Percentiles rank a stretch among this genome's conserved stretches.
Evolutionary conservation across 140 eudicot species (phyloP).

Genomic region (Bidens hawaiensis): DNA sequence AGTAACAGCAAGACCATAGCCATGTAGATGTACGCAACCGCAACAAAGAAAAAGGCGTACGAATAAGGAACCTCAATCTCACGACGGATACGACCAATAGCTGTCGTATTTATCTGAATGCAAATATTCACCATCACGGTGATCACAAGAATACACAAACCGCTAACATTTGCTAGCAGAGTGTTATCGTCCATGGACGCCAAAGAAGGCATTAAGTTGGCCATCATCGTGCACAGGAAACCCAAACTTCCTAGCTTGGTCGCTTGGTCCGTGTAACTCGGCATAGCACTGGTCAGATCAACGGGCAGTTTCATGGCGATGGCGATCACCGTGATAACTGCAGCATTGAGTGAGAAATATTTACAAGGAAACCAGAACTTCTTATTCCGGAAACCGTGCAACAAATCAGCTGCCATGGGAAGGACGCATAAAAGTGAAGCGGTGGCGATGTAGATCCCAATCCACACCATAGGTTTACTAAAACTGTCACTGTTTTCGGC

Average conservation of each 20-base stretch:
- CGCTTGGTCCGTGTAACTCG: constrained; percentile 15
- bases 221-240: constrained; percentile 28
- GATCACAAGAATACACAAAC: constrained; percentile 32
- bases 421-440: too few relatives aligned
- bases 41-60: too few relatives aligned
- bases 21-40: not conserved
- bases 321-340: constrained; percentile 22
- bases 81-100: not conserved
- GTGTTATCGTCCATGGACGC: constrained; percentile 22
- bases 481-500: not conserved
- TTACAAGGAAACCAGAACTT: constrained; percentile 37
- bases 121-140: constrained; percentile 24
- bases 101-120: constrained; percentile 9
- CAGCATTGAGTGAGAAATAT: constrained; percentile 32
- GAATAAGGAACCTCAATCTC: too few relatives aligned
- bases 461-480: constrained; percentile 28
- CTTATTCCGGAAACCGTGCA: not conserved
- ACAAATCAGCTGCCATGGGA: constrained; percentile 6
- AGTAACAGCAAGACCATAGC: not conserved
- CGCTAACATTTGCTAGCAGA: constrained; percentile 25
- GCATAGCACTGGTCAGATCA: constrained; percentile 28
- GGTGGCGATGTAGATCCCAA: constrained; percentile 36
- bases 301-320: constrained; percentile 30
- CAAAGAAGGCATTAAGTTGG: constrained; percentile 35
- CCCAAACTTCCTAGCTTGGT: too few relatives aligned